Evolutionary conservation across 2,329 filamentous ascomycete species (phyloP), one percentile per base, ranked within the genome.

Genomic region (Colletotrichum eleusines): DNA sequence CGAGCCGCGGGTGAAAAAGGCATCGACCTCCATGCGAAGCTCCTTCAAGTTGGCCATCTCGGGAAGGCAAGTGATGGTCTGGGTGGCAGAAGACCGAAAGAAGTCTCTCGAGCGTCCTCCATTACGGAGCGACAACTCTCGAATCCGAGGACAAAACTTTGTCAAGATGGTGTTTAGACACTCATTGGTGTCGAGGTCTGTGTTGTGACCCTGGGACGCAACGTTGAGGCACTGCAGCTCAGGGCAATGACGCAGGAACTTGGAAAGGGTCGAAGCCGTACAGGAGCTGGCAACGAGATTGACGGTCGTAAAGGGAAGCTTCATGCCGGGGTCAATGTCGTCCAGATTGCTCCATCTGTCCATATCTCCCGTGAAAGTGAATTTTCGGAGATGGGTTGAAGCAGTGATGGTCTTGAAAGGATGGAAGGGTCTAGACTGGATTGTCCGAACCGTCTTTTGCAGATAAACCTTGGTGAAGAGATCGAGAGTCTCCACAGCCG

Each of bases 161-260:
- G 63, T 64, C 38, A 71, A 53, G 28, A 68, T 63, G 11, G 33
- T 9, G 28, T 67, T 71, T n/a, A 71, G 62, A 38, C 35, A n/a
- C 12, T 54, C 42, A 20, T 18, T 35, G 20, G 20, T 38, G 20
- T 14, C 11, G 14, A 11, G 3, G 2, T 66, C 23, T n/a, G 6
- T 26, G n/a, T 9, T 16, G 5, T 31, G 31, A 1, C 31, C 33
- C 23, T 38, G 44, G 5, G 59, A 1, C 23, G 23, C 33, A 20
- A 60, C 33, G 20, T 53, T n/a, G 12, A 71, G 68, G 11, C 35
- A 35, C 26, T 35, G 20, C 20, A 70, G 20, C 7, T 66, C 35
- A 6, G 68, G 68, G 18, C 68, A 71, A 23, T 44, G 68, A 9
- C 31, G 54, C 1, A 71, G 42, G 16, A 71, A 53, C n/a, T 55